phyloP scores from a whole-genome alignment of 108 stramenopile genomes.

The Nannochloropsis gaditana region DNA sequence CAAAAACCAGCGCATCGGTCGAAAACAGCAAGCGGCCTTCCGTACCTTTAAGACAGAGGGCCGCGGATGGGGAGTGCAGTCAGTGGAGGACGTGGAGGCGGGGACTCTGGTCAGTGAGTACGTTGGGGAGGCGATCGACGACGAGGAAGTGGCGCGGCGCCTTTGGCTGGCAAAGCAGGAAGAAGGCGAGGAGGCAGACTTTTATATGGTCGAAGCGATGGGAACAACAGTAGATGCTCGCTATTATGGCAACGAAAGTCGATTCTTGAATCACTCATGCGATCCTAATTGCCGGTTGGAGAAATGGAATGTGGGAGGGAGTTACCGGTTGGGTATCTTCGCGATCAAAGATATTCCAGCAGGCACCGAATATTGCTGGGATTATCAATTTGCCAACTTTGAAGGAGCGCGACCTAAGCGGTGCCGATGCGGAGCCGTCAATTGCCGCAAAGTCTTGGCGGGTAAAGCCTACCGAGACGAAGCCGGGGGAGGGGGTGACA shows the following conservation, averaged over 20 bases:
- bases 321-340: conserved; percentile 71
- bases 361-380: conserved; percentile 75
- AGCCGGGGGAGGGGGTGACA: neutral
- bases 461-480: neutral
- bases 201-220: conserved; percentile 21
- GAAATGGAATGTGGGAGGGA: conserved; percentile 70
- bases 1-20: neutral
- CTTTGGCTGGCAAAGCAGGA: neutral
- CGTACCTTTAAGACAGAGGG: neutral
- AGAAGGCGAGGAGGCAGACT: neutral
- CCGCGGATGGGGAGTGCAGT: conserved; percentile 50
- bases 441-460: neutral
- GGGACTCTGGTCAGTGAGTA: conserved; percentile 50
- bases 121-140: conserved; percentile 43
- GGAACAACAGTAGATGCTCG: conserved; percentile 43
- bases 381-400: conserved; percentile 61
- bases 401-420: neutral
- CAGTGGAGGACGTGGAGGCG: conserved; percentile 33
- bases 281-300: conserved; percentile 63
- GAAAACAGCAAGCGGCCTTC: neutral
- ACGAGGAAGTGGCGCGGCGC: conserved; percentile 24
- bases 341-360: conserved; percentile 62
- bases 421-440: neutral
- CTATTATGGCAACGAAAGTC: conserved; percentile 47
- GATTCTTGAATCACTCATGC: conserved; percentile 53